Base-by-base conservation (phyloP, 1,139 yeast genomes). In the Tardiomyces depauwii region DNA sequence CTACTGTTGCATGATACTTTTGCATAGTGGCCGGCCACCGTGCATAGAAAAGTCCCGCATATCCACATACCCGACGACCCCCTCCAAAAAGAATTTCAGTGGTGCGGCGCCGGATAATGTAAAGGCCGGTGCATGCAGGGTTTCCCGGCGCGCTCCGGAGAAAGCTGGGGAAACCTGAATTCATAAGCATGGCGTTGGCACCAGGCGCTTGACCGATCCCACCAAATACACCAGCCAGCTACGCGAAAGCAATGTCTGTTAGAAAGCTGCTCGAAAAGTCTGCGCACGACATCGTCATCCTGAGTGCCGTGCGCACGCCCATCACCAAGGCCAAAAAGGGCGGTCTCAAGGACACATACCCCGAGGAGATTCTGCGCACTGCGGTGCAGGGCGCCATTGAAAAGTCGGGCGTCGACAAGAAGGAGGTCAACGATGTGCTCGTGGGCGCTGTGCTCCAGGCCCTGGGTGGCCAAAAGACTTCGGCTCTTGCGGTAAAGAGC, bases 271-370 rank as follows among this genome's bases (percentile, higher is more conserved):
- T 59, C 32, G 52, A 53, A 42, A 64, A 64, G 51, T 53, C 62
- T 5, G 63, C 69, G 7, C 53, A 57, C 18, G 72, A 68, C 52
- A 57, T 68, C 13, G 73, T 68, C 39, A 60, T 68, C 27, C 52
- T 66, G 21, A 62, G 68, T 4, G 72, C 73, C 12, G 53, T 59
- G 38, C 58, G 73, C 47, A 58, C 72, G 1, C 71, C 73, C 32
- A 54, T 68, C 39, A 68, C 72, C 39, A 64, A 56, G 49, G 62
- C 67, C 25, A 54, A 54, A 43, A 67, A 66, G 50, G 73, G 73
- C 41, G 70, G 71, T 2, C 58, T 68, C 43, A 62, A 70, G 14
- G 58, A 60, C 41, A 53, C 64, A 52, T 60, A 56, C 47, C 72
- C 72, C 2, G 73, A 68, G 45, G 68, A 66, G 47, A 60, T 68